Evolutionary conservation across 2,329 filamentous ascomycete species (phyloP), one percentile per base, ranked within the genome.

Genomic region (Colletotrichum musae): DNA sequence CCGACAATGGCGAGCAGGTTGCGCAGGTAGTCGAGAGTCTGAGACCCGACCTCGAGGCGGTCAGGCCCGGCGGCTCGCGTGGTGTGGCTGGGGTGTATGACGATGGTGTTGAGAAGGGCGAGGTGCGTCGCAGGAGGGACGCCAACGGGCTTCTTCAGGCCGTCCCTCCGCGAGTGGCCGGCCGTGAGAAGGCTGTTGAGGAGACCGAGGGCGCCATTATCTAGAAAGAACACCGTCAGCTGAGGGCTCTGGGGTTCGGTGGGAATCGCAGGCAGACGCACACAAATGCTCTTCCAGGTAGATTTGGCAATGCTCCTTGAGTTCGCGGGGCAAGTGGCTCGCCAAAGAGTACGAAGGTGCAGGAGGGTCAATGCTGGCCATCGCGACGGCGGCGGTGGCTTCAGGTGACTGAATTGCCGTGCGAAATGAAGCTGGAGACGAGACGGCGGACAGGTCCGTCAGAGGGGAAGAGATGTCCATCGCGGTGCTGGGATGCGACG

Each of bases 1-100:
- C 94, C 93, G 15, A 92, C 87, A 4, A 90, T 85, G 0, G 82
- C 80, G 21, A 93, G 85, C 1, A 95, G 80, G 63, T 90, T 89
- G 60, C 88, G 90, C 2, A 98, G 85, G 67, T 96, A 93, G 45
- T 85, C 84, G 36, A 95, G 81, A 2, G 94, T 90, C 45, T 89
- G 84, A 61, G 90, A 87, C 2, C 93, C 85, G 10, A 93, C 88
- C 57, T 90, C 85, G 60, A 86, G 80, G 62, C 89, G 87, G 21
- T 92, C 90, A 13, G 82, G 75, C 9, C 89, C 88, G 32, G 87
- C 85, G 4, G 92, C 87, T 58, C 93, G 90, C 3, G 91, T 96
- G 1, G 95, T 98, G 72, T 93, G 89, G 26, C 84, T 82, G 0
- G 95, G 95, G 75, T 97, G 94, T 15, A 96, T 88, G n/a, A 91